Evolutionary conservation across 306 rosid species (phyloP).

Genomic region (Quercus dentata): DNA sequence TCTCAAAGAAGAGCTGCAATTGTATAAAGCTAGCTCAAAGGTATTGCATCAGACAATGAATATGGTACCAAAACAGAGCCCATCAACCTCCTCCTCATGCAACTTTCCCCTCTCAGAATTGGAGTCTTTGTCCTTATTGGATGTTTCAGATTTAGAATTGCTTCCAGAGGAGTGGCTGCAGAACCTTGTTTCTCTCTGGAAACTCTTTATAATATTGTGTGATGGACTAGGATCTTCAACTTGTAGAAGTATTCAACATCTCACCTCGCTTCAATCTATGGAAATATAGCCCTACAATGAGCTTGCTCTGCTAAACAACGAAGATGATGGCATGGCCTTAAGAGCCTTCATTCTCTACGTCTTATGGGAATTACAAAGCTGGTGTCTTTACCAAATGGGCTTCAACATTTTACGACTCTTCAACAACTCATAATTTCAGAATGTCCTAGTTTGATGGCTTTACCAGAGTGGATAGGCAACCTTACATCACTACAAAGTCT

Average conservation of each 20-base stretch:
- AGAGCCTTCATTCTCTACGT: neutral
- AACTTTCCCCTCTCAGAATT: no score
- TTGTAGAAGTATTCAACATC: neutral
- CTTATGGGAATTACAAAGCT: conserved; percentile 11
- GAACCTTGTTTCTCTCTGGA: neutral
- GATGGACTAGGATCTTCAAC: neutral
- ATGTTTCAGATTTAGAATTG: no score
- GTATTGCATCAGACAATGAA: no score
- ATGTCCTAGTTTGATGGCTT: neutral
- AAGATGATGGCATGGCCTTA: neutral
- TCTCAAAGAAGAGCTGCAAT: no score
- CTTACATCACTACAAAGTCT: neutral
- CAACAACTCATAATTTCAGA: neutral
- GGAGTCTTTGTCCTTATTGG: no score
- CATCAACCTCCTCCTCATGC: no score
- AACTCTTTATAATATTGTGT: conserved; percentile 3
- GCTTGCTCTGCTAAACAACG: neutral
- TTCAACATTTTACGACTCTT: neutral
- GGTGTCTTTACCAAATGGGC: conserved; percentile 1
- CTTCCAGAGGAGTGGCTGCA: no score
- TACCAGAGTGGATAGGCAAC: neutral
- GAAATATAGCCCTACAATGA: neutral
- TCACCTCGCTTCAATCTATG: conserved; percentile 3
- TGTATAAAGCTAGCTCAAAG: no score
- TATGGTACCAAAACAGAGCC: no score